Base-by-base conservation (phyloP, 164 flowering plant species). In the Kalanchoe fedtschenkoi region DNA sequence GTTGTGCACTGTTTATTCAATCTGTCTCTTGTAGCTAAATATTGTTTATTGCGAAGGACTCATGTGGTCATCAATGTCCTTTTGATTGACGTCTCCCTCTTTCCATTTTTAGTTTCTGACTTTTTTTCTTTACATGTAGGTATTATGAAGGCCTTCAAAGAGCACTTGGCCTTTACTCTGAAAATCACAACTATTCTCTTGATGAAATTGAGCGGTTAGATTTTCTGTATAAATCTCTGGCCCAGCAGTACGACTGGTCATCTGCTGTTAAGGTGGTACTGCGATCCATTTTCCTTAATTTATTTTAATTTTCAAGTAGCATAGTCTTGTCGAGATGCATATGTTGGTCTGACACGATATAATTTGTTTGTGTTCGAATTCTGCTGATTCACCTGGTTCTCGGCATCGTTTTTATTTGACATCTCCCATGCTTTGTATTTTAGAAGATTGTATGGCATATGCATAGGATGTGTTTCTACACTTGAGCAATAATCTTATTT, bases 111-210 rank as follows among this genome's bases (percentile, higher is more conserved):
- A 16, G 34, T 57, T 24, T 34, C 24, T 30, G 16, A 33, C 21
- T 29, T n/a, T n/a, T 34, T 19, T 7, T 58, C 42, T n/a, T n/a
- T 5, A 35, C 56, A 0, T 64, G 43, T 67, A 95, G 99, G 65
- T 95, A 89, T 69, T 89, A 87, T 71, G 88, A 91, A 76, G 97
- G 99, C 47, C 77, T 95, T 69, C 99, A 95, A 72, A 89, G 79
- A 74, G 87, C 97, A 68, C 44, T 81, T 46, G 91, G 93, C 39
- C 73, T 91, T 9, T 72, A 70, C 75, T 75, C 81, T 29, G 82
- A 83, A 54, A 70, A 68, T 71, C 80, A 81, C 15, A 67, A 73
- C 24, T 85, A 83, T 71, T 76, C 90, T 15, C 60, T 81, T 61
- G 84, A 82, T 69, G 83, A 89, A 71, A 83, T 82, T 68, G 82